Evolutionary conservation across 306 rosid species (phyloP).

Genomic region (Myrica gale): DNA sequence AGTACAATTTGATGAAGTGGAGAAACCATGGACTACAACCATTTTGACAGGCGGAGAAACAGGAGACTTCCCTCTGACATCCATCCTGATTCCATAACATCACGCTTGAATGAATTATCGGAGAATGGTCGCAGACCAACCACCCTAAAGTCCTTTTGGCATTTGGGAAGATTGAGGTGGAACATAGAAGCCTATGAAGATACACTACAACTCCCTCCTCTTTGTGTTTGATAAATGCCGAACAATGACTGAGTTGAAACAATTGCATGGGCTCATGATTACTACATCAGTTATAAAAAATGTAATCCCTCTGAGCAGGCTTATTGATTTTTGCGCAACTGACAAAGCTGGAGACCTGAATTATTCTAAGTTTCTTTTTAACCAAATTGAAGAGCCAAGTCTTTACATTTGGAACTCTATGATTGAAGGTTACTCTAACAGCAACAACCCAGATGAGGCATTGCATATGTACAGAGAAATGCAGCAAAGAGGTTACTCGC

Average conservation of each 20-base stretch:
- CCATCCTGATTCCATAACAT: too few relatives aligned
- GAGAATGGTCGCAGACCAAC: too few relatives aligned
- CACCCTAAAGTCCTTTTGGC: too few relatives aligned
- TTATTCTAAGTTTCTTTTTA: not conserved
- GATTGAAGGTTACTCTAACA: slow-evolving; percentile 60
- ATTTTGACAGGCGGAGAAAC: too few relatives aligned
- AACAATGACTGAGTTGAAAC: not conserved
- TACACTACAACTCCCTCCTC: not conserved
- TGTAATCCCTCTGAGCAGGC: not conserved
- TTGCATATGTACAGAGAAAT: slow-evolving; percentile 48
- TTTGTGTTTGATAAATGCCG: not conserved
- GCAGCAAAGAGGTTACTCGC: slow-evolving; percentile 53
- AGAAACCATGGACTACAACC: too few relatives aligned
- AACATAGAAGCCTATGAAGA: not conserved
- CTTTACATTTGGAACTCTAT: slow-evolving; percentile 74
- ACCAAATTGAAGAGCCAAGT: slow-evolving; percentile 2
- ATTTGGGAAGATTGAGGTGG: too few relatives aligned
- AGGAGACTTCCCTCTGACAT: too few relatives aligned
- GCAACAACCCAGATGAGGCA: slow-evolving; percentile 45
- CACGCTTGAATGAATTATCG: too few relatives aligned
- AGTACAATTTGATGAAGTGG: too few relatives aligned
- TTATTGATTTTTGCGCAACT: not conserved
- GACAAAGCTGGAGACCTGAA: not conserved
- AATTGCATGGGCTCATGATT: not conserved
- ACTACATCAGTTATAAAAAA: not conserved